Base-by-base conservation (phyloP, 1,284 basidiomycete genomes). In the Tranzscheliella williamsii region DNA sequence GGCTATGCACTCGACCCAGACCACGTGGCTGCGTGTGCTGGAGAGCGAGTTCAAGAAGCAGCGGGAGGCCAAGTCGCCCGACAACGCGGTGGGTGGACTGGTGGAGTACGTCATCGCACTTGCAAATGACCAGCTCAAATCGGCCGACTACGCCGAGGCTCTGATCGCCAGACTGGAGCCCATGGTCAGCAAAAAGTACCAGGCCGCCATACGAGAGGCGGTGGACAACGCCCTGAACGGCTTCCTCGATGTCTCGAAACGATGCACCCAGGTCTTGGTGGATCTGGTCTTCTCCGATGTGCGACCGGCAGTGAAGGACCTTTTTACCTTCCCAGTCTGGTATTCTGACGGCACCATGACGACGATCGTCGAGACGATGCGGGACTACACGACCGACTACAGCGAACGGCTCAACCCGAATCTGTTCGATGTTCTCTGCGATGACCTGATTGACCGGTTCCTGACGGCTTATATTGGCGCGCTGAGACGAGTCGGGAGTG, bases 101-200 rank as follows among this genome's bases (percentile, higher is more conserved):
- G 91, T 91, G 52, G 94, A 97, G 80, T 98, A 98, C 79, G 86
- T 89, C 73, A 93, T 98, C 72, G 93, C 93, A 16, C 85, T 98
- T n/a, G 93, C 93, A 40, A 98, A 98, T 80, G 94, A 98, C 80
- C 92, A 96, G 79, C 87, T 98, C 80, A 94, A 93, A 79, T 89
- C 87, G 4, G 95, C 95, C 9, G 93, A 98, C 78, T 93, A 89
- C 73, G 86, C 88, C 9, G 94, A 98, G 80, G 84, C 86, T 2
- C 83, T 98, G 4, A 86, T 89, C 24, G 85, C 83, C 8, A 86
- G 93, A 34, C 81, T 98, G 24, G 94, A 97, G 79, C 85, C 88
- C 4, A 84, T 95, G 46, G 94, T 98, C 3, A 91, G 88, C 15
- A 87, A 90, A 69, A 97, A 97, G 80, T 97, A 98, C 79, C 84